Conservation (phyloP, 2,329 filamentous ascomycete genomes). For the Pochonia chlamydosporia region DNA sequence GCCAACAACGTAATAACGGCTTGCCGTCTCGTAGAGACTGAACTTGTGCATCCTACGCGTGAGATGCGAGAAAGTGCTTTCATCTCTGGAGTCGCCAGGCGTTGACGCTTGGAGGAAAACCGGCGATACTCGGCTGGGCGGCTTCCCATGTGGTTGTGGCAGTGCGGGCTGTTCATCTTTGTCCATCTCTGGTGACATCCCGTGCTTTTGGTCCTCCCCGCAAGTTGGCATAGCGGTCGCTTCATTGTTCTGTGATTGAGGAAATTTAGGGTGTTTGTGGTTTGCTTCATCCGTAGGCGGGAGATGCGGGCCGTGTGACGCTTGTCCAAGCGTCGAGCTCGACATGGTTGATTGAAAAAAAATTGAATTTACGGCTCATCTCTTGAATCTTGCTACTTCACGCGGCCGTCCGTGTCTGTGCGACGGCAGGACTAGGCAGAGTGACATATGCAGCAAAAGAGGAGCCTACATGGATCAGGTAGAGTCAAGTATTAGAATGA, state of each 20-base stretch:
- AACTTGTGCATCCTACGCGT: slow-evolving; percentile 85
- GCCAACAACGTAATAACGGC: slow-evolving; percentile 89
- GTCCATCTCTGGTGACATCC: neutral
- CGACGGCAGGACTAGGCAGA: too few relatives aligned
- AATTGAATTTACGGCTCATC: neutral
- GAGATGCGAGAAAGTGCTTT: slow-evolving; percentile 28
- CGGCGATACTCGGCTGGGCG: slow-evolving; percentile 43
- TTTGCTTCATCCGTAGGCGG: neutral
- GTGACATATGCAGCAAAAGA: too few relatives aligned
- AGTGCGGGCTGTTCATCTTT: neutral
- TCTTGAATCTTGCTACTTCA: too few relatives aligned
- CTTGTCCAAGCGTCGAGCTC: neutral
- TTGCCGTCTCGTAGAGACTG: slow-evolving; percentile 93
- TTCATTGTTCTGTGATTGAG: neutral
- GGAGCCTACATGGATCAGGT: too few relatives aligned
- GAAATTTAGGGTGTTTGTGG: neutral
- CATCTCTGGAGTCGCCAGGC: slow-evolving; percentile 10
- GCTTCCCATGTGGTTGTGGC: slow-evolving; percentile 13
- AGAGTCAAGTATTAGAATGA: too few relatives aligned
- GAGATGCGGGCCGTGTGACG: neutral
- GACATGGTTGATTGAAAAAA: neutral
- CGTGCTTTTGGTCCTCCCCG: neutral
- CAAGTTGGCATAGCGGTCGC: neutral
- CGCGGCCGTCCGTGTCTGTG: too few relatives aligned
- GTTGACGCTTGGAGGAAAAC: slow-evolving; percentile 16